Base-by-base conservation (phyloP, 2,329 filamentous ascomycete genomes). In the Venturia nashicola region DNA sequence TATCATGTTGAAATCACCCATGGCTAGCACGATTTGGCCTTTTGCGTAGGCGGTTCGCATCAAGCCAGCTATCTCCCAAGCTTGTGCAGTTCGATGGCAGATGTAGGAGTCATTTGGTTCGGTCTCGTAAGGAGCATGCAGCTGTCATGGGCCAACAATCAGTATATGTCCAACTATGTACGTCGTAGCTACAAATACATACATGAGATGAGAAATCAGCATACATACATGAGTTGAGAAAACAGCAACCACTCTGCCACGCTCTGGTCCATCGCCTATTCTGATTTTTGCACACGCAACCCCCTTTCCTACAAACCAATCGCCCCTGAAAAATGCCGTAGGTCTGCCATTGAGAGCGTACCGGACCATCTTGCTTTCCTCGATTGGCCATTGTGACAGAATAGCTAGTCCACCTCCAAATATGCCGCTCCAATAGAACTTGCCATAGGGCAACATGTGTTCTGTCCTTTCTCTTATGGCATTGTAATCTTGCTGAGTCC, bases 1-100 rank as follows among this genome's bases (percentile, higher is more conserved):
- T n/a, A 91, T 79, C 88, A 96, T 96, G 77, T 97, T 97, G 78
- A 97, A 97, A 77, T 97, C 94, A 34, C 94, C 94, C 63, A 96
- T 78, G 6, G 87, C 92, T 54, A 97, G 79, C 61, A 92, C 91
- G 39, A 97, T 80, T 72, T 93, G 89, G 7, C 91, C 91, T 16
- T 88, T 81, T 68, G 91, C 88, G 1, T 86, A 83, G 55, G 93
- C 92, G 65, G 84, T 88, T 60, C 90, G 86, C 77, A 97, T 88
- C 55, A 96, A 81, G 74, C 96, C 96, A 62, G 92, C 84, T 65
- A 97, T 89, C 73, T 97, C 89, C 94, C 94, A 99, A 61, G 91
- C 89, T 77, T 99, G 93, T 3, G 93, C 88, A 20, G 90, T 90
- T 65, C 92, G 88, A 76, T 97, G 94, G 72, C 90, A 92, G 61